Conservation (phyloP, 495 filamentous ascomycete genomes). For the Annulohypoxylon maeteangense region DNA sequence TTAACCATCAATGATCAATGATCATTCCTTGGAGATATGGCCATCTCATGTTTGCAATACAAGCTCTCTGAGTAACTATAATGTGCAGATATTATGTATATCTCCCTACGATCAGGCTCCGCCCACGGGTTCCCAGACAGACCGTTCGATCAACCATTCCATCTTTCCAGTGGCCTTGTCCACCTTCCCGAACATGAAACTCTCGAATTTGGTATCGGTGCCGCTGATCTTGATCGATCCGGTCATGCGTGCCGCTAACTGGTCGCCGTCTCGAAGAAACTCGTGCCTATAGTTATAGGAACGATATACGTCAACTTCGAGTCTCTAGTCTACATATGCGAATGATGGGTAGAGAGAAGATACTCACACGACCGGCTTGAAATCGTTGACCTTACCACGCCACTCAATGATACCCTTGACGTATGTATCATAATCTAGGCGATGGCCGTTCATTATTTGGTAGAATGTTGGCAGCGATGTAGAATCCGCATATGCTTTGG, state of each 20-base stretch:
- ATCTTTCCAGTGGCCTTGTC: constrained; percentile 39
- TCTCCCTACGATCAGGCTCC: background rate
- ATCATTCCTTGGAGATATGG: background rate
- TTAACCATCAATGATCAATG: background rate
- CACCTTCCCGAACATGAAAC: constrained; percentile 44
- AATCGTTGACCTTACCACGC: constrained; percentile 41
- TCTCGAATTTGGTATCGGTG: constrained; percentile 37
- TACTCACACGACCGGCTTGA: constrained; percentile 42
- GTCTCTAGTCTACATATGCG: background rate
- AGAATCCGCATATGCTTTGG: constrained; percentile 27
- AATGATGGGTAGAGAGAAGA: background rate
- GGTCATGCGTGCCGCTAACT: constrained; percentile 34
- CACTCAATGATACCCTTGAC: constrained; percentile 43
- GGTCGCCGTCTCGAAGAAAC: constrained; percentile 41
- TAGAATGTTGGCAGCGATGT: constrained; percentile 15
- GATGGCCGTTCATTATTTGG: constrained; percentile 25
- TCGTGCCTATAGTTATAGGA: constrained; percentile 2
- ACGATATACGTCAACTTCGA: background rate
- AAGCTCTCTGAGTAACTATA: background rate
- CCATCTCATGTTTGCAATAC: background rate
- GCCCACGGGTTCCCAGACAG: constrained; percentile 32
- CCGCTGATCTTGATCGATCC: constrained; percentile 41
- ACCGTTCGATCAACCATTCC: constrained; percentile 42
- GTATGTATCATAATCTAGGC: constrained; percentile 24
- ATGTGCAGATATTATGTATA: background rate